A percentile compares a stretch with the other conserved stretches of the same genome.
Conservation (phyloP, 2,329 filamentous ascomycete genomes). For the Cryphonectria parasitica region DNA sequence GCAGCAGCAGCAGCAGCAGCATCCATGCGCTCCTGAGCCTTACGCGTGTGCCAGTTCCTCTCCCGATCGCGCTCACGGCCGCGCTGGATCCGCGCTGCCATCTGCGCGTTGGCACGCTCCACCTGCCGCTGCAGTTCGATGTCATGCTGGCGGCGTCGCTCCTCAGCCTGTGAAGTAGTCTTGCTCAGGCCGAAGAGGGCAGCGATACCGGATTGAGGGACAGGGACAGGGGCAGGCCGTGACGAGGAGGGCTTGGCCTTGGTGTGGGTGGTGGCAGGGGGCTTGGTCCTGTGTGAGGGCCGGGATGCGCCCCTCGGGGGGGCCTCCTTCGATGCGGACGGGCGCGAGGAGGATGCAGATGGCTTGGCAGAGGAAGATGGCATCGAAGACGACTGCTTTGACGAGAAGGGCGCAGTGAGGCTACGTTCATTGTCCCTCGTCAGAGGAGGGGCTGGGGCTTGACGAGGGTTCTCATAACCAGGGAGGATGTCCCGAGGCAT, state of each 20-base stretch:
- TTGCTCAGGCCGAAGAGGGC: neutral
- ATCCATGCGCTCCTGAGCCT: conserved; percentile 5
- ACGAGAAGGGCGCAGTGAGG: neutral
- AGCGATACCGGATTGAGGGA: neutral
- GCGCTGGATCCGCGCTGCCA: conserved; percentile 14
- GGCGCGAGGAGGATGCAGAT: neutral
- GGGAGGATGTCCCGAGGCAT: neutral
- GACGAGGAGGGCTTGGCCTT: neutral
- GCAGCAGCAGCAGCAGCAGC: neutral
- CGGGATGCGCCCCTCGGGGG: neutral
- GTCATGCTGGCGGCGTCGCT: neutral
- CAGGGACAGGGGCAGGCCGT: neutral
- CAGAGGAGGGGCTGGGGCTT: conserved; percentile 1
- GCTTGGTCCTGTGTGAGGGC: neutral
- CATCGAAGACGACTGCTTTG: neutral
- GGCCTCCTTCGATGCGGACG: neutral
- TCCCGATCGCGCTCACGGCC: conserved; percentile 15
- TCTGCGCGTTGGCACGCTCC: neutral
- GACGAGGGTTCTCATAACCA: neutral
- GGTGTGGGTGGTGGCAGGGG: neutral
- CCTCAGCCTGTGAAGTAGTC: neutral
- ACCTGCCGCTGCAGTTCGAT: neutral
- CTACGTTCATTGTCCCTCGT: neutral
- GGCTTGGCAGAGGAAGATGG: neutral
- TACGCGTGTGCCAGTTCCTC: conserved; percentile 13